A percentile compares a stretch with the other conserved stretches of the same genome.
These are phyloP conservation scores for Stentor roeselii DNA, from an alignment of 73 alveolate genomes.

Conservation along the genomic window DNA sequence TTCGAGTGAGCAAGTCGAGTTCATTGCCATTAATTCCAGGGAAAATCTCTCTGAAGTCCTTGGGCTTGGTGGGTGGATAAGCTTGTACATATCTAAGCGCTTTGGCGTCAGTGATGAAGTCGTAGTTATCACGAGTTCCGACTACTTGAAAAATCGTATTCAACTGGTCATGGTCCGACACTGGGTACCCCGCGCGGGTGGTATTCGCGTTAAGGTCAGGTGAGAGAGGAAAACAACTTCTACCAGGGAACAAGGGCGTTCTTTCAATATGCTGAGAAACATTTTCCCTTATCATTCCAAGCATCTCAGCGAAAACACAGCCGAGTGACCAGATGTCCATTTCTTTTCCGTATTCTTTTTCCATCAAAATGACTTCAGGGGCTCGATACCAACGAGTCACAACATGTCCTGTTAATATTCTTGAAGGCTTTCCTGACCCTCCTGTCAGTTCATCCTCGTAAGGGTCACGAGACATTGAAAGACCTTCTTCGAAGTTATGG, in stretches of 20 bases:
- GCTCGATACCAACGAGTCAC: constrained; percentile 98
- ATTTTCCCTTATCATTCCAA: constrained; percentile 93
- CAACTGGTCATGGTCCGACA: constrained; percentile 76
- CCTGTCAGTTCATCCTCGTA: too few relatives aligned
- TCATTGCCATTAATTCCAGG: constrained; percentile 75
- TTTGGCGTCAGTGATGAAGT: constrained; percentile 79
- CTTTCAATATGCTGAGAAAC: constrained; percentile 86
- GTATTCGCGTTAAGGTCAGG: constrained; percentile 79
- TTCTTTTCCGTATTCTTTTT: constrained; percentile 91
- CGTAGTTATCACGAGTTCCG: constrained; percentile 84
- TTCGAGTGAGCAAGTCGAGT: constrained; percentile 55
- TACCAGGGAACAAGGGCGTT: constrained; percentile 94
- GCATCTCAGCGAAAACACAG: constrained; percentile 88
- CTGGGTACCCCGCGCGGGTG: constrained; percentile 73
- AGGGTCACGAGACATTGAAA: too few relatives aligned
- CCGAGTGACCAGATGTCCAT: constrained; percentile 96
- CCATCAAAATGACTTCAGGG: constrained; percentile 91
- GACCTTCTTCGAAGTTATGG: too few relatives aligned
- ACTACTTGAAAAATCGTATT: constrained; percentile 77
- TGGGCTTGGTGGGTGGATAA: constrained; percentile 53
- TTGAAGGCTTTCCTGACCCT: too few relatives aligned
- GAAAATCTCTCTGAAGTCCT: constrained; percentile 51
- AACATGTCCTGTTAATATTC: constrained; percentile 91
- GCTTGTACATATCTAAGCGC: constrained; percentile 76
- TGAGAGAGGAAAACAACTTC: constrained; percentile 83